Conservation (phyloP, 2,329 filamentous ascomycete species). For the Ceratocystis alfenasii region DNA sequence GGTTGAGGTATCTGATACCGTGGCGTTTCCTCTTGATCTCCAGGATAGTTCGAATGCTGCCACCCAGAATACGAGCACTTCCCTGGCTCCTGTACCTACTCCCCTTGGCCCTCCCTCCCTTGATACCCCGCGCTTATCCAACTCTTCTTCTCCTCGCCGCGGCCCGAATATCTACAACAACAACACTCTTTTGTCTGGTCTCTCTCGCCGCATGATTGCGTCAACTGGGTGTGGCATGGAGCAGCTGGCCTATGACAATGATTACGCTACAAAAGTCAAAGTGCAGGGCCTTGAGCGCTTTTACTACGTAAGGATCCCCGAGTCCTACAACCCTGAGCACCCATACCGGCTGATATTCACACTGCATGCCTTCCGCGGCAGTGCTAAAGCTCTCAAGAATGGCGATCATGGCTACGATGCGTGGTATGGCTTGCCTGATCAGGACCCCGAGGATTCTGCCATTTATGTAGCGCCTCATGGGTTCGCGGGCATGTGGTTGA, state of each 20-base stretch:
- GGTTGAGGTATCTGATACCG: neutral
- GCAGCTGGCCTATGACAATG: slow-evolving; percentile 26
- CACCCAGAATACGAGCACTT: neutral
- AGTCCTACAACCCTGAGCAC: slow-evolving; percentile 32
- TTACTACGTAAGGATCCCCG: slow-evolving; percentile 31
- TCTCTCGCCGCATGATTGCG: neutral
- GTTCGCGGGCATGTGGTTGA: slow-evolving; percentile 33
- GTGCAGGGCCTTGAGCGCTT: slow-evolving; percentile 31
- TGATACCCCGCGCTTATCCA: neutral
- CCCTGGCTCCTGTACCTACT: neutral
- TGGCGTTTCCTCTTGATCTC: neutral
- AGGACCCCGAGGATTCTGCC: slow-evolving; percentile 28
- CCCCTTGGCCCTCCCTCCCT: neutral
- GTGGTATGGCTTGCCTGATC: slow-evolving; percentile 32
- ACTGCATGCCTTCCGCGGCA: slow-evolving; percentile 33
- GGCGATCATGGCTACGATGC: slow-evolving; percentile 27
- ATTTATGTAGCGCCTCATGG: slow-evolving; percentile 35
- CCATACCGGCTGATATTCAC: slow-evolving; percentile 34
- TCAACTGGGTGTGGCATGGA: slow-evolving; percentile 29
- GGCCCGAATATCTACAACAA: neutral
- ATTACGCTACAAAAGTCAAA: slow-evolving; percentile 27
- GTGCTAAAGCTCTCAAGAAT: slow-evolving; percentile 29
- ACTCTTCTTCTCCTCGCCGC: neutral
- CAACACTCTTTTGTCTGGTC: neutral
- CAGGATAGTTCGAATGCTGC: neutral